Evolutionary conservation across 73 alveolate species (phyloP), one percentile per base, ranked within the genome.

Genomic region (Tetrahymena borealis): DNA sequence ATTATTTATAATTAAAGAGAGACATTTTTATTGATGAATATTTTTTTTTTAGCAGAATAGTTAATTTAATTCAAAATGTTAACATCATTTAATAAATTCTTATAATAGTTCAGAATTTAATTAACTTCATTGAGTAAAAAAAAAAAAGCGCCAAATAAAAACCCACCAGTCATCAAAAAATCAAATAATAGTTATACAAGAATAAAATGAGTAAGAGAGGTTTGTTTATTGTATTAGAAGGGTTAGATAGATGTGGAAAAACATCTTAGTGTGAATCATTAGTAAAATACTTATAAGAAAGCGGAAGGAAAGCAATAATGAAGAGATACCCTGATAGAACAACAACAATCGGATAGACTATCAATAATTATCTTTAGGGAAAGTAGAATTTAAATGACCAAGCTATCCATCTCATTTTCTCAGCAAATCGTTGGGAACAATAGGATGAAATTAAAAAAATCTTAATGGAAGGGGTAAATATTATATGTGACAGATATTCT

Each of bases 401-500:
- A 90, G 98, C 97, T 35, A 94, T 97, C 38, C 99, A 97, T 92
- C 78, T 96, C 37, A 43, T 97, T 38, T 97, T 97, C 94, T 96
- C 99, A 8, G 97, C 98, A 40, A 97, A 97, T 90, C 94, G 99
- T 41, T 97, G 99, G 99, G 99, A 97, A 90, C 36, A 92, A 94
- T 43, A 92, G 77, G 97, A 96, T 36, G 79, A 78, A 31, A 95
- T 97, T 39, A 31, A 78, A 9, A 91, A 94, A 39, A 78, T 31
- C 33, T 90, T 97, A 18, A 77, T 94, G 12, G 93, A 40, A 24
- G 99, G 99, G 37, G 91, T 91, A 12, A 43, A 91, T 93, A 85
- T 97, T 12, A 90, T 97, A 31, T 94, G 98, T 91, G 99, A 97
- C 79, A 90, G 99, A 78, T 97, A 97, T 90, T 97, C 99, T 6